Base-by-base conservation (phyloP, 768 basidiomycete species). In the Tylopilus vinaceipallidus region DNA sequence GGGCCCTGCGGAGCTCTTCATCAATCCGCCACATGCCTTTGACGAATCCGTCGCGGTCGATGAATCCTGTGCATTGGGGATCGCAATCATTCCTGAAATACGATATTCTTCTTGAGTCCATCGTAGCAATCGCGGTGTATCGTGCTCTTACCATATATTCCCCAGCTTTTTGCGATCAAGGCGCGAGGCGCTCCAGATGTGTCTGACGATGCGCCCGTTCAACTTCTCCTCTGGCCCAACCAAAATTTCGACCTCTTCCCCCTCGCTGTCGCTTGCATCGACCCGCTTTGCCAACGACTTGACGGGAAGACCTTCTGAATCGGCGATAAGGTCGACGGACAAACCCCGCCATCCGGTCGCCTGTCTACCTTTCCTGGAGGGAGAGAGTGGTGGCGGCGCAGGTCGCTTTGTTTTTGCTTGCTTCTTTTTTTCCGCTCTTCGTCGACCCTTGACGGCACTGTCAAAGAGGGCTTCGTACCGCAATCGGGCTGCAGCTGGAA, bases 1-100 rank as follows among this genome's bases (percentile, higher is more conserved):
- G 80, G 6, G 77, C 75, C 39, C 80, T 77, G n/a, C 85, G 73
- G 12, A 91, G 78, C 56, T 90, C 88, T 65, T 89, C 87, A 67
- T 92, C 89, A 24, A 92, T 87, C 32, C 82, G 80, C 88, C 88
- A 91, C 87, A 91, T 90, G 43, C 88, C 90, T 54, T 75, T 78
- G 34, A 82, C 77, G 56, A 92, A 92, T 16, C 71, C 72, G 16
- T 87, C 85, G 5, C 80, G 71, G 54, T 82, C 78, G 11, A 92
- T 72, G n/a, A 73, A 73, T 3, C 87, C 88, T 26, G 67, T 71
- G 5, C 70, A 64, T 3, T 67, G 65, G 3, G 76, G 66, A 65
- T 91, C 88, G 56, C 84, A 88, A 59, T 88, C 88, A 44, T 71
- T 74, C 89, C 89, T 91, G 53, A 29, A 54, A 42, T 33, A 13